Conservation (phyloP, 371 early-diverging fungal species). For the Mucor saturninus region DNA sequence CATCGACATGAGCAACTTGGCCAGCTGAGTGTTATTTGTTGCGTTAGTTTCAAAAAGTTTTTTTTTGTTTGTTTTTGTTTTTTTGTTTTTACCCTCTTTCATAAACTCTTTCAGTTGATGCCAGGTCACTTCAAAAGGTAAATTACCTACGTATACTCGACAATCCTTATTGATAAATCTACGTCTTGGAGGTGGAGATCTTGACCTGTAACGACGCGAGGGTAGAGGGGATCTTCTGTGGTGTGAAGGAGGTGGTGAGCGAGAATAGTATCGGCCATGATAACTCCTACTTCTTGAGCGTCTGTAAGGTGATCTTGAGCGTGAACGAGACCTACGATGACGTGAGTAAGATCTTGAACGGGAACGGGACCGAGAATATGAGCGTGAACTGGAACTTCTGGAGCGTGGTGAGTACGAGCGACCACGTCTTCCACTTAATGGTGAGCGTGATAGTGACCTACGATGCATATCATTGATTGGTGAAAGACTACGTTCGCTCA, state of each 20-base stretch:
- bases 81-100: slow-evolving; percentile 64
- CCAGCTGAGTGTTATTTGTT: slow-evolving; percentile 52
- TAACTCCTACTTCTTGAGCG: slow-evolving; percentile 13
- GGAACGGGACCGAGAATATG: slow-evolving; percentile 31
- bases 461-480: slow-evolving; percentile 1
- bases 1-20: slow-evolving; percentile 71
- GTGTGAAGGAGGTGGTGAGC: slow-evolving; percentile 33
- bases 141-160: slow-evolving; percentile 67
- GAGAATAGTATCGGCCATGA: slow-evolving; percentile 23
- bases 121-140: slow-evolving; percentile 66
- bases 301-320: slow-evolving; percentile 18
- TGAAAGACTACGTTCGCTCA: slow-evolving; percentile 22
- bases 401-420: slow-evolving; percentile 29
- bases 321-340: slow-evolving; percentile 20
- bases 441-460: slow-evolving; percentile 14
- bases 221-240: slow-evolving; percentile 23
- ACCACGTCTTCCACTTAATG: slow-evolving; percentile 9
- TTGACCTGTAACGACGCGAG: slow-evolving; percentile 22
- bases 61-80: not conserved
- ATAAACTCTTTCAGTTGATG: slow-evolving; percentile 78
- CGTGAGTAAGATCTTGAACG: slow-evolving; percentile 25
- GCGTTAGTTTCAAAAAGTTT: not conserved
- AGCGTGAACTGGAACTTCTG: slow-evolving; percentile 26
- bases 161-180: slow-evolving; percentile 18
- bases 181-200: slow-evolving; percentile 25